Evolutionary conservation across 2,329 filamentous ascomycete species (phyloP).

Genomic region (Colletotrichum chlorophyti): DNA sequence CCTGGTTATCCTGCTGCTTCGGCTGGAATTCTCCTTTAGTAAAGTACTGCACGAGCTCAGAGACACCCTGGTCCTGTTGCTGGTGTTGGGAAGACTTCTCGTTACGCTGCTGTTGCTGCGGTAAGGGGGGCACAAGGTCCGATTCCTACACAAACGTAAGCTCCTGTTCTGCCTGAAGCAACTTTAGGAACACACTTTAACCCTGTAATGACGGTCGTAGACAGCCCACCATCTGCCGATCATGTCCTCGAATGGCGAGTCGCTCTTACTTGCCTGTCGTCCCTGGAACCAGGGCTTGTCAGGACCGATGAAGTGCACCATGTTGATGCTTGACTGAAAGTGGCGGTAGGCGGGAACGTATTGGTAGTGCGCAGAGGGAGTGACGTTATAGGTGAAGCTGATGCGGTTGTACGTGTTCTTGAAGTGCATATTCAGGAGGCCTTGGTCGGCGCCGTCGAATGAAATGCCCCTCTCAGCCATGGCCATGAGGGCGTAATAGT

Average conservation of each 20-base stretch:
- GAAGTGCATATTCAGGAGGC: conserved; percentile 94
- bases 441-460: conserved; percentile 97
- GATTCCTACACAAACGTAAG: conserved; percentile 13
- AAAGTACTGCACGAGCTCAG: conserved; percentile 57
- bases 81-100: not conserved
- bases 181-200: conserved; percentile 47
- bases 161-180: not conserved
- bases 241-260: conserved; percentile 81
- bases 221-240: conserved; percentile 91
- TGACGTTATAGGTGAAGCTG: conserved; percentile 97
- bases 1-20: conserved; percentile 31
- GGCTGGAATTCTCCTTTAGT: conserved; percentile 61
- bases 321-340: conserved; percentile 86
- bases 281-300: conserved; percentile 87
- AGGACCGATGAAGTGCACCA: conserved; percentile 93
- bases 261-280: conserved; percentile 59
- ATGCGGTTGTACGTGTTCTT: conserved; percentile 82
- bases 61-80: conserved; percentile 18
- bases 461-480: conserved; percentile 88
- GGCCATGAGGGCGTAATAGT: conserved; percentile 84
- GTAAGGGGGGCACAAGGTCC: not conserved
- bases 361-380: conserved; percentile 95
- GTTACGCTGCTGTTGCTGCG: not conserved
- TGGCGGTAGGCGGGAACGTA: conserved; percentile 95
- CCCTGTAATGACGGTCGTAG: conserved; percentile 84